Evolutionary conservation across 176 grass and related monocot species (phyloP).

Genomic region (Leersia perrieri): DNA sequence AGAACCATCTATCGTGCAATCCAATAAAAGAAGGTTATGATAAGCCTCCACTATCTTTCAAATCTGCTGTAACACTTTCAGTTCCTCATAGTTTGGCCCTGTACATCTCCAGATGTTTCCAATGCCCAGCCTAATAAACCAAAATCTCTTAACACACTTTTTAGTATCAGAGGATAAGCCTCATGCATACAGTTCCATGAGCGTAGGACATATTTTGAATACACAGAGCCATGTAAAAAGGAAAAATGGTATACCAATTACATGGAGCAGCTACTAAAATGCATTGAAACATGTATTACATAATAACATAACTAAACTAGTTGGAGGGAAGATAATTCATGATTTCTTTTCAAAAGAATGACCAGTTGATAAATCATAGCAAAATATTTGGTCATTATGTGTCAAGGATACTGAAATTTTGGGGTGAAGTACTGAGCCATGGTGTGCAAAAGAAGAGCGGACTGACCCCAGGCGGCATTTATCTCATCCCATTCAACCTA

Average conservation of each 20-base stretch:
- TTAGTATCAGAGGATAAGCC: background rate
- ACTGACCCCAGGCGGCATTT: constrained; percentile 99
- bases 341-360: constrained; percentile 4
- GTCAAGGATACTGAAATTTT: constrained; percentile 65
- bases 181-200: background rate
- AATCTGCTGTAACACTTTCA: background rate
- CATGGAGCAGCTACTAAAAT: background rate
- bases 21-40: background rate
- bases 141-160: background rate
- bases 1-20: background rate
- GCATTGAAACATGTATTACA: background rate
- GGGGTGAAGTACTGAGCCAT: constrained; percentile 92
- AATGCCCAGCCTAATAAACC: background rate
- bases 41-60: background rate
- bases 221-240: background rate
- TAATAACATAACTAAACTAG: too few relatives aligned
- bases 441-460: constrained; percentile 90
- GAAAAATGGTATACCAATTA: background rate
- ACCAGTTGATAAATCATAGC: background rate
- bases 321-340: background rate
- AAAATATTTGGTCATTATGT: constrained; percentile 10
- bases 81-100: background rate
- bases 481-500: constrained; percentile 99
- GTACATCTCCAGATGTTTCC: background rate
- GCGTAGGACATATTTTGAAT: background rate